Base-by-base conservation (phyloP, 1,284 basidiomycete species). In the Fomitiporia mediterranea region DNA sequence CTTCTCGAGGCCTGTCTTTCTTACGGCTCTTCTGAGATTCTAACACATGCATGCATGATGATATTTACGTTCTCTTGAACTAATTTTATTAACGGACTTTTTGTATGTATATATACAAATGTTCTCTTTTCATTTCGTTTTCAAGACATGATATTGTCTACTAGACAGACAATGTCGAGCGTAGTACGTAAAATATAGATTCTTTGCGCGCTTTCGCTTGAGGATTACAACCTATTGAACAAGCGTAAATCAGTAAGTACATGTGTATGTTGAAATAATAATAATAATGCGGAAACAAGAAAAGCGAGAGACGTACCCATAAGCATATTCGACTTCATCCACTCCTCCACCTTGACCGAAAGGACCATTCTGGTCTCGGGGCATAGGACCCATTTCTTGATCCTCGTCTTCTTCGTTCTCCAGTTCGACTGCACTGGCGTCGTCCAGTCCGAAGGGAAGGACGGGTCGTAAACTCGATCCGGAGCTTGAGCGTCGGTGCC, bases 291-390 rank as follows among this genome's bases (percentile, higher is more conserved):
- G n/a, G n/a, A n/a, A n/a, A n/a, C n/a, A 19, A 11, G n/a, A 35
- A 37, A 4, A 8, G 13, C 34, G 17, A 37, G 17, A n/a, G 19
- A 78, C 86, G 67, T 67, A 86, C 87, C 87, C 88, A 64, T 89
- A 90, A 60, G 84, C 88, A 70, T 91, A 91, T 68, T 92, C 90
- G 5, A 92, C 89, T 70, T 92, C 89, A 62, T 92, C 89, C 11
- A 92, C 89, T 42, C 89, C 86, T 39, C 81, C 87, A 8, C 89
- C 89, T 5, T 83, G 79, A 25, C 82, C 80, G 67, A 90, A 90
- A 8, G 87, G 85, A 8, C 80, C 80, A 6, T 82, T 79, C 44
- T 82, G 74, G 60, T 89, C 87, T 55, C 84, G 83, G 4, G 87
- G 89, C 68, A 88, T 83, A 30, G 89, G 88, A 6, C 89, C 90